Evolutionary conservation across 2,329 filamentous ascomycete genomes (phyloP).

Genomic region (Colletotrichum caudatum): DNA sequence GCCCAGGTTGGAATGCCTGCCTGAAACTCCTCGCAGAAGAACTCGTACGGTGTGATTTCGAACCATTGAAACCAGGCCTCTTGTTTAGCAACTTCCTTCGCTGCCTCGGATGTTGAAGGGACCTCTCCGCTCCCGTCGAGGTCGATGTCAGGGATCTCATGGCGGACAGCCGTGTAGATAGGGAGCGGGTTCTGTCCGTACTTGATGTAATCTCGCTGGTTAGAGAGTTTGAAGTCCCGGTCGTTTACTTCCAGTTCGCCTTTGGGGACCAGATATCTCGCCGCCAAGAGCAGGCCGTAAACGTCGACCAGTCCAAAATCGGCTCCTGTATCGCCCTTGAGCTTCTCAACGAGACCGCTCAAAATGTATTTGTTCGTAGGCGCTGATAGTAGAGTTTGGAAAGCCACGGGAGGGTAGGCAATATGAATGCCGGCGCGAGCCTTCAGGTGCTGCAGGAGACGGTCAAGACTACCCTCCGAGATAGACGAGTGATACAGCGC

Average conservation of each 20-base stretch:
- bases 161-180: slow-evolving; percentile 94
- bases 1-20: slow-evolving; percentile 97
- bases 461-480: slow-evolving; percentile 73
- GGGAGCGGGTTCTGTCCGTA: slow-evolving; percentile 87
- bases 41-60: slow-evolving; percentile 93
- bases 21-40: slow-evolving; percentile 92
- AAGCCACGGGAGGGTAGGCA: slow-evolving; percentile 87
- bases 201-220: slow-evolving; percentile 81
- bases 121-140: slow-evolving; percentile 53
- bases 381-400: slow-evolving; percentile 83
- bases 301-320: slow-evolving; percentile 93
- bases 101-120: slow-evolving; percentile 56
- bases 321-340: slow-evolving; percentile 83
- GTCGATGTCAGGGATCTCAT: slow-evolving; percentile 84
- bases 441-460: slow-evolving; percentile 87
- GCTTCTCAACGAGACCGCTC: slow-evolving; percentile 89
- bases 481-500: slow-evolving; percentile 87
- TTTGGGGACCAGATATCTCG: slow-evolving; percentile 85
- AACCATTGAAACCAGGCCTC: slow-evolving; percentile 99
- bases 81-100: slow-evolving; percentile 65
- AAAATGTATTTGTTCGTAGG: slow-evolving; percentile 95
- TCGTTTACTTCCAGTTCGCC: slow-evolving; percentile 83
- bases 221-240: slow-evolving; percentile 89
- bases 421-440: slow-evolving; percentile 88
- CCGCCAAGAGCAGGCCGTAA: slow-evolving; percentile 88